Percentiles rank a stretch among this genome's conserved stretches.
phyloP scores from a whole-genome alignment of 805 yeast genomes.

The Sungouiella thailandica region DNA sequence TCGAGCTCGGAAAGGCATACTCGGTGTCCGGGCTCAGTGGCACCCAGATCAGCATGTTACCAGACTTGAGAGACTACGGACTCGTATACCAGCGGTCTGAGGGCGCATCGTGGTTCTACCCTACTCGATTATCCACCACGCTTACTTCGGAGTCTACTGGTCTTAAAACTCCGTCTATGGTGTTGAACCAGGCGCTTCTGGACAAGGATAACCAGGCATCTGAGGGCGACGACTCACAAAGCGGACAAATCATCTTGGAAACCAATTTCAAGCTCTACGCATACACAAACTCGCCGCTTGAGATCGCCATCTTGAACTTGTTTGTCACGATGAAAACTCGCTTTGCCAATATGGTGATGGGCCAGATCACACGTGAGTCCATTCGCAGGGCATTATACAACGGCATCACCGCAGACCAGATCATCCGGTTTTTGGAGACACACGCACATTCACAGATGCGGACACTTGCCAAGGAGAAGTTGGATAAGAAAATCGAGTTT shows the following conservation, averaged over 20 bases:
- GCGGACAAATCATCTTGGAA: constrained; percentile 81
- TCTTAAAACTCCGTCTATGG: constrained; percentile 67
- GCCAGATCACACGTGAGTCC: constrained; percentile 89
- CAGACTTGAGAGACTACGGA: constrained; percentile 88
- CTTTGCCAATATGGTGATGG: constrained; percentile 88
- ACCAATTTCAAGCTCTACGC: constrained; percentile 93
- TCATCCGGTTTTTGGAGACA: constrained; percentile 78
- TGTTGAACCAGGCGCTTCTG: constrained; percentile 60
- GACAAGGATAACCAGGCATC: constrained; percentile 11
- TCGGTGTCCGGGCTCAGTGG: constrained; percentile 63
- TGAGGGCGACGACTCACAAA: constrained; percentile 18
- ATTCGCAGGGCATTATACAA: constrained; percentile 75
- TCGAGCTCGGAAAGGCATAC: constrained; percentile 87
- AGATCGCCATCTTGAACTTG: constrained; percentile 84
- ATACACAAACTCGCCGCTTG: constrained; percentile 89
- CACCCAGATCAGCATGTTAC: constrained; percentile 82
- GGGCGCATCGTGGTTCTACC: constrained; percentile 66
- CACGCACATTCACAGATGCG: constrained; percentile 95
- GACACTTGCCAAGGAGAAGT: constrained; percentile 61
- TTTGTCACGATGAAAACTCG: constrained; percentile 83
- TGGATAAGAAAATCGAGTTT: constrained; percentile 63
- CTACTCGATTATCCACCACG: constrained; percentile 86
- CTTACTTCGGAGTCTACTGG: constrained; percentile 78
- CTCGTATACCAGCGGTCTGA: constrained; percentile 63
- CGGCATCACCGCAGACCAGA: constrained; percentile 94